Evolutionary conservation across 768 basidiomycete genomes (phyloP).

Genomic region (Russula ochroleuca): DNA sequence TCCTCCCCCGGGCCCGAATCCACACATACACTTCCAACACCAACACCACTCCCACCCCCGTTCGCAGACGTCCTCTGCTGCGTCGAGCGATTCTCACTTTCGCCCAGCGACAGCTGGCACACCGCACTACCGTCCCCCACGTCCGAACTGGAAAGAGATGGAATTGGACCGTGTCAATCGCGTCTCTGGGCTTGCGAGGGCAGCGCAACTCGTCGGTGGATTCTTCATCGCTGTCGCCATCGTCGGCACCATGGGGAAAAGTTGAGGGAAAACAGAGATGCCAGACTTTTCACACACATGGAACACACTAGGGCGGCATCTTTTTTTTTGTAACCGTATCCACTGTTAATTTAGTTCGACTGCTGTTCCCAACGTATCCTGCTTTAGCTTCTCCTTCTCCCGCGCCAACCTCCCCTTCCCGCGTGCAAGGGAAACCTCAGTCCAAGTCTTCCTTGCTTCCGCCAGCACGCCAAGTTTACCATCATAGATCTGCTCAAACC

Average conservation of each 20-base stretch:
- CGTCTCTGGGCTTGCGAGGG: constrained; percentile 25
- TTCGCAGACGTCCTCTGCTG: background rate
- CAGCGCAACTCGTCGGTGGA: constrained; percentile 23
- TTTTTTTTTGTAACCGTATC: background rate
- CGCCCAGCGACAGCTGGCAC: background rate
- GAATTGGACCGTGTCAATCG: constrained; percentile 20
- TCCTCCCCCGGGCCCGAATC: constrained; percentile 20
- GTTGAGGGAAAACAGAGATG: background rate
- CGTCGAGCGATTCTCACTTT: background rate
- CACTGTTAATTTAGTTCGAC: constrained; percentile 20
- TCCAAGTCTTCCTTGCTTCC: constrained; percentile 55
- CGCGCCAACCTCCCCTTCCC: constrained; percentile 72
- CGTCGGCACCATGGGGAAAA: constrained; percentile 18
- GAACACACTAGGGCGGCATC: constrained; percentile 5
- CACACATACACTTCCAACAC: background rate
- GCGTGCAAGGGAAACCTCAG: constrained; percentile 60
- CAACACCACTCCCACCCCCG: background rate
- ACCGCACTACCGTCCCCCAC: constrained; percentile 7
- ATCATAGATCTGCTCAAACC: constrained; percentile 52
- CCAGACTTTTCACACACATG: background rate
- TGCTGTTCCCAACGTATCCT: constrained; percentile 24
- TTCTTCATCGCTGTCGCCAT: constrained; percentile 22
- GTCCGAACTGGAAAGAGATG: constrained; percentile 22
- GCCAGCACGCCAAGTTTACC: constrained; percentile 43
- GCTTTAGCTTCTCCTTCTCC: constrained; percentile 47